These are phyloP conservation scores for Penicillium canariense DNA, from an alignment of 495 filamentous ascomycete genomes.

Conservation along the genomic window DNA sequence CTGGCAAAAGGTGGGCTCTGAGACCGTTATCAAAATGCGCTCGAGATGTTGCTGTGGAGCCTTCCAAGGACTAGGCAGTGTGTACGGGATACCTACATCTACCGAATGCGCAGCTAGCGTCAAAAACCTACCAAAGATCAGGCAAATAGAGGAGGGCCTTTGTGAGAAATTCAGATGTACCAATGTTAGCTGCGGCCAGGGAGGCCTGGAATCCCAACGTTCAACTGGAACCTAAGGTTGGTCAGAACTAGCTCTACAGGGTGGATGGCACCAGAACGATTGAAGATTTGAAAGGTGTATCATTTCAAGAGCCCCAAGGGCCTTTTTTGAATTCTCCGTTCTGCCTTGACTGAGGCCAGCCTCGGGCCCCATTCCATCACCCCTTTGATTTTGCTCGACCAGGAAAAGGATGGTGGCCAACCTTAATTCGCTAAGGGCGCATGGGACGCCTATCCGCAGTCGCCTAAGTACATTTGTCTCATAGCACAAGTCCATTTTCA, in stretches of 20 bases:
- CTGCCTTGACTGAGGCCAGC: conserved; percentile 30
- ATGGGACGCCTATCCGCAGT: conserved; percentile 45
- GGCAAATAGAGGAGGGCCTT: too few relatives aligned
- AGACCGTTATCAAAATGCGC: too few relatives aligned
- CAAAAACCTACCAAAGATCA: too few relatives aligned
- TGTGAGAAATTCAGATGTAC: not conserved
- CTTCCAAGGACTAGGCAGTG: too few relatives aligned
- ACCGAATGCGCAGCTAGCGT: too few relatives aligned
- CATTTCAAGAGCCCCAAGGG: conserved; percentile 27
- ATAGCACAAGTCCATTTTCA: conserved; percentile 52
- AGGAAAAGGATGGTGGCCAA: conserved; percentile 41
- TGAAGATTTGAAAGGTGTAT: conserved; percentile 30
- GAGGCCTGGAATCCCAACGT: too few relatives aligned
- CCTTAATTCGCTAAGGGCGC: conserved; percentile 48
- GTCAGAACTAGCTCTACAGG: conserved; percentile 11
- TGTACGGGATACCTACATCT: too few relatives aligned
- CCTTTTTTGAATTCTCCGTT: conserved; percentile 32
- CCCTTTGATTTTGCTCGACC: conserved; percentile 35
- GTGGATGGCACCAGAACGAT: conserved; percentile 11
- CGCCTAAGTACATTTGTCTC: conserved; percentile 53
- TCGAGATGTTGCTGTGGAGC: too few relatives aligned
- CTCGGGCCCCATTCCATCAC: conserved; percentile 30
- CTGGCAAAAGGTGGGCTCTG: too few relatives aligned
- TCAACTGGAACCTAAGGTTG: not conserved
- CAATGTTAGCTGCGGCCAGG: too few relatives aligned